phyloP scores from a whole-genome alignment of 2,329 filamentous ascomycete species.

The Trichoderma afroharzianum region DNA sequence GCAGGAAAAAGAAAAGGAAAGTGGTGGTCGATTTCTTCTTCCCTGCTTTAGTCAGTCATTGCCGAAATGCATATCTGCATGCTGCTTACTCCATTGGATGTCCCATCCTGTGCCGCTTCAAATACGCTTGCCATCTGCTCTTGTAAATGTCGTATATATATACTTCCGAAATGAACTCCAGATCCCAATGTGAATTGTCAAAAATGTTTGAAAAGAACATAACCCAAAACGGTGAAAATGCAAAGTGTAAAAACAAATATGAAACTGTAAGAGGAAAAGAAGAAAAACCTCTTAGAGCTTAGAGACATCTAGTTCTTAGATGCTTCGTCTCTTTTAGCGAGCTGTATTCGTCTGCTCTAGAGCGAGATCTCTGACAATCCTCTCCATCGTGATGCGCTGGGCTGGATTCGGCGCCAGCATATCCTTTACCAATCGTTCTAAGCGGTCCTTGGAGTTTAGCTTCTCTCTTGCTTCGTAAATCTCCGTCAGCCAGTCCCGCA shows the following conservation, averaged over 20 bases:
- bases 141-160: slow-evolving; percentile 6
- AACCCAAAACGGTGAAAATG: not conserved
- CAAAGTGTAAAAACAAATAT: not conserved
- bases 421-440: slow-evolving; percentile 50
- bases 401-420: slow-evolving; percentile 52
- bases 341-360: slow-evolving; percentile 24
- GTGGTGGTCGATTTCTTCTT: not conserved
- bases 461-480: slow-evolving; percentile 46
- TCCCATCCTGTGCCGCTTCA: not conserved
- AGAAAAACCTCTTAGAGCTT: not conserved
- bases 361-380: slow-evolving; percentile 44
- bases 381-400: slow-evolving; percentile 53
- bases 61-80: not conserved
- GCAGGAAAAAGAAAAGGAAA: not conserved
- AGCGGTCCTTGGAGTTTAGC: slow-evolving; percentile 44
- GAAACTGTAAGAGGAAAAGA: not conserved
- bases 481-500: slow-evolving; percentile 55
- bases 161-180: slow-evolving; percentile 10
- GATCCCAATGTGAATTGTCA: not conserved
- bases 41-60: slow-evolving; percentile 9
- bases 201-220: not conserved
- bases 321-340: not conserved
- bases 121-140: slow-evolving; percentile 3
- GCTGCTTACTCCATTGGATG: slow-evolving; percentile 9
- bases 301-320: not conserved